Base-by-base conservation (phyloP, 108 stramenopile species). In the Cyclotella baltica region DNA sequence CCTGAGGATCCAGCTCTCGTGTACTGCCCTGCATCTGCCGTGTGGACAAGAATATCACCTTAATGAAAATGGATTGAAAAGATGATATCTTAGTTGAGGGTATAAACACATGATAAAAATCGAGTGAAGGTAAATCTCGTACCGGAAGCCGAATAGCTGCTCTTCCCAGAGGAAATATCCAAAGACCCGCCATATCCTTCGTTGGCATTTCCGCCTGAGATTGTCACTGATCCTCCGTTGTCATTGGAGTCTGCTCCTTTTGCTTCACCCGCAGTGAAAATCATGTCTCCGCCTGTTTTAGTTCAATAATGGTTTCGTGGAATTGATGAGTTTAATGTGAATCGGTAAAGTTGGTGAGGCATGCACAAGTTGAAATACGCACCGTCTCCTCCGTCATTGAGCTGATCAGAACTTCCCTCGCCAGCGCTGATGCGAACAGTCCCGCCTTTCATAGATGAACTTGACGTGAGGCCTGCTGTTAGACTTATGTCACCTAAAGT, bases 351-450 rank as follows among this genome's bases (percentile, higher is more conserved):
- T 6, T 6, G 6, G 6, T 10, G 10, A 6, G 40, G 6, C 13
- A 43, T 43, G 13, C 6, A 43, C 40, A 10, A 13, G 6, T 6
- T 13, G 40, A 10, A 13, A 6, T 10, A 13, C 40, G 6, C 40
- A 43, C 91, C 91, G 48, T 87, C 70, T 13, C 91, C 91, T 38
- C 91, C 91, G 31, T 85, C 87, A 2, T n/a, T 70, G 13, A 72
- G 40, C 31, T 86, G 80, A 15, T 80, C 36, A 62, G 70, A 84
- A 6, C 61, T 67, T 8, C 85, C 88, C 27, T 85, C 83, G 50
- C 90, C 90, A 29, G 40, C 72, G 5, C 38, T 55, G 40, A 72
- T 72, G 1, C 51, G 18, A 20, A 73, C 70, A 13, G 19, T 71
- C 6, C 68, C 66, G 11, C 62, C 72, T 52, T 73, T 31, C 30